Percentiles rank a stretch among this genome's conserved stretches.
Conservation (phyloP, 2,329 filamentous ascomycete genomes). For the Fusarium ambrosium region DNA sequence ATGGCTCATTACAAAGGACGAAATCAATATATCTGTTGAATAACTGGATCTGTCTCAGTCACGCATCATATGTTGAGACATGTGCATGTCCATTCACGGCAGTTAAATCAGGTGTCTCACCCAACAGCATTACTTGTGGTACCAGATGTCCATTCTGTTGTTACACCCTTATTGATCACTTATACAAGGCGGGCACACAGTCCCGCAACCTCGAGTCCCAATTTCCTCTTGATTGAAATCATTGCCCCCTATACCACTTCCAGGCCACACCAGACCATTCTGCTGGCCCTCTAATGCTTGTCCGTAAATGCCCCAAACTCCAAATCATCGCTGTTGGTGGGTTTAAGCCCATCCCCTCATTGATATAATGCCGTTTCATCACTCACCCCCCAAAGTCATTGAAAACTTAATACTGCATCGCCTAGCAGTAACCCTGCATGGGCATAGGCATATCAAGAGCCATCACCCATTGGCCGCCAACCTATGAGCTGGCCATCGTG, state of each 20-base stretch:
- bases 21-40: background rate
- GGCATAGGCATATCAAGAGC: background rate
- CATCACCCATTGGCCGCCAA: slow-evolving; percentile 14
- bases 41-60: background rate
- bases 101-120: slow-evolving; percentile 3
- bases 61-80: slow-evolving; percentile 1
- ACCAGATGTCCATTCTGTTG: slow-evolving; percentile 31
- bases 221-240: slow-evolving; percentile 15
- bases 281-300: slow-evolving; percentile 26
- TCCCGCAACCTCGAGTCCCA: slow-evolving; percentile 6
- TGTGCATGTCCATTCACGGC: background rate
- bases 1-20: background rate
- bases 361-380: slow-evolving; percentile 8
- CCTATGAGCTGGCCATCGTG: slow-evolving; percentile 27
- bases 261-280: slow-evolving; percentile 1
- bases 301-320: slow-evolving; percentile 40
- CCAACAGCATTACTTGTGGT: background rate
- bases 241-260: background rate
- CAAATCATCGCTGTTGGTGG: slow-evolving; percentile 37
- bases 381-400: background rate
- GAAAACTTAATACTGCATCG: slow-evolving; percentile 10
- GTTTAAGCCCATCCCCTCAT: background rate
- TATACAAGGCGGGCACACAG: slow-evolving; percentile 33
- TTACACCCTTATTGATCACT: slow-evolving; percentile 29
- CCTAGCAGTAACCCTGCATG: background rate